Base-by-base conservation (phyloP, 139 green algal species). In the Microglena sp. region DNA sequence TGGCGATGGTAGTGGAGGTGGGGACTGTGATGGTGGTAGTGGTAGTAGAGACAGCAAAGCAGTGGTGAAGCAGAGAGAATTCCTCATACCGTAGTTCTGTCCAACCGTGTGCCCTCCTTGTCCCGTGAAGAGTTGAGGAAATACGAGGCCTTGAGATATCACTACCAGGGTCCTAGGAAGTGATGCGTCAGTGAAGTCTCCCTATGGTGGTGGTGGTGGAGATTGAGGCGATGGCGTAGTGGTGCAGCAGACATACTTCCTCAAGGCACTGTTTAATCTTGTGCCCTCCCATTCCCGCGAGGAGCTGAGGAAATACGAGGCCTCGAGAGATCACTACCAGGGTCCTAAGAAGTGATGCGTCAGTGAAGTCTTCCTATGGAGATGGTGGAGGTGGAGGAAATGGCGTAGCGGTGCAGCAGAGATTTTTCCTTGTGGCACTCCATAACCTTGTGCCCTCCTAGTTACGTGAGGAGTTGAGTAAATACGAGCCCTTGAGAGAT, bases 291-390 rank as follows among this genome's bases (percentile, higher is more conserved):
- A 97, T 21, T 90, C 80, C 1, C 29, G 45, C 1, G 77, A 83
- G 11, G 91, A 97, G 73, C 54, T 97, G 55, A 67, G 59, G 3
- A 75, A 84, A 4, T 97, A 97, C 63, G 72, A 87, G 29, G 61
- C 40, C 28, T 74, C 96, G 2, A 68, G 84, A 26, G 58, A 82
- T 43, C 74, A 89, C 36, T 95, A 96, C 61, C 69, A 93, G 67
- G 56, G 56, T 24, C 5, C 18, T 11, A 6, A 44, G 56, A 27
- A 11, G 7, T 31, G 31, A 44, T 28, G 56, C 56, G 31, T n/a
- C n/a, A n/a, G n/a, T n/a, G n/a, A n/a, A n/a, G n/a, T n/a, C n/a
- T n/a, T n/a, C n/a, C 24, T 2, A n/a, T 8, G 36, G 33, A 28
- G 26, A 4, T 28, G 29, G 59, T 27, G 44, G 45, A n/a, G 45